Conservation (phyloP, 305 asterid species). For the Fraxinus nigra region DNA sequence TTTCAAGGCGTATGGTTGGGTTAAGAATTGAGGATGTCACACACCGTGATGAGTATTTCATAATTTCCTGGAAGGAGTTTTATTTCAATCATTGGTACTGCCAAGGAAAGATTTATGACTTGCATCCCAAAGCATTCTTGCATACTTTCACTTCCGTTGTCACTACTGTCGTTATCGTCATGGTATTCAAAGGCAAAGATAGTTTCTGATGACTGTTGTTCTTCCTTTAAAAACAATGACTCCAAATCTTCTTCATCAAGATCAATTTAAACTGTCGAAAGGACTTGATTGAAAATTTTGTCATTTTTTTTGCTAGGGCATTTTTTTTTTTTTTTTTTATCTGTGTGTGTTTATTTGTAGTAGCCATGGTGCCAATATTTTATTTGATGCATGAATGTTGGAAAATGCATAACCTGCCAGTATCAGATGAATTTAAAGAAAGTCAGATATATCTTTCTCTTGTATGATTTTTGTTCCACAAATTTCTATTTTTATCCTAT, state of each 20-base stretch:
- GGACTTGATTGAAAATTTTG: too few relatives aligned
- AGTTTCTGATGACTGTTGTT: too few relatives aligned
- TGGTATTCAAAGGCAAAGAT: too few relatives aligned
- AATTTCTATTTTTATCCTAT: conserved; percentile 11
- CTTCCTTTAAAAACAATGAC: too few relatives aligned
- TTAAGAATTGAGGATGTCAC: not conserved
- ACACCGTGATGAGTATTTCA: not conserved
- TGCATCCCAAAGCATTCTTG: too few relatives aligned
- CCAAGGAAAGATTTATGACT: not conserved
- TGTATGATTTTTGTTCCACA: not conserved
- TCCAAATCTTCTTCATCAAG: too few relatives aligned
- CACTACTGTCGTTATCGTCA: too few relatives aligned
- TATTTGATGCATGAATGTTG: not conserved
- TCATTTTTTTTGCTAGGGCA: too few relatives aligned
- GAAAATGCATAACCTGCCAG: not conserved
- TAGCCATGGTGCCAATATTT: not conserved
- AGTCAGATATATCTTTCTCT: not conserved
- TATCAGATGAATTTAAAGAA: not conserved
- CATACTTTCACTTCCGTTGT: too few relatives aligned
- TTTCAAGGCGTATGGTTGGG: not conserved
- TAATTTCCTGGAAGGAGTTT: not conserved
- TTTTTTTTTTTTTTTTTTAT: not conserved
- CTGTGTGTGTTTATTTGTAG: not conserved
- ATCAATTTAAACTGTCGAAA: too few relatives aligned
- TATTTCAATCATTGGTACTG: not conserved